Base-by-base conservation (phyloP, 2,329 filamentous ascomycete genomes). In the Scolecobasidium constrictum region DNA sequence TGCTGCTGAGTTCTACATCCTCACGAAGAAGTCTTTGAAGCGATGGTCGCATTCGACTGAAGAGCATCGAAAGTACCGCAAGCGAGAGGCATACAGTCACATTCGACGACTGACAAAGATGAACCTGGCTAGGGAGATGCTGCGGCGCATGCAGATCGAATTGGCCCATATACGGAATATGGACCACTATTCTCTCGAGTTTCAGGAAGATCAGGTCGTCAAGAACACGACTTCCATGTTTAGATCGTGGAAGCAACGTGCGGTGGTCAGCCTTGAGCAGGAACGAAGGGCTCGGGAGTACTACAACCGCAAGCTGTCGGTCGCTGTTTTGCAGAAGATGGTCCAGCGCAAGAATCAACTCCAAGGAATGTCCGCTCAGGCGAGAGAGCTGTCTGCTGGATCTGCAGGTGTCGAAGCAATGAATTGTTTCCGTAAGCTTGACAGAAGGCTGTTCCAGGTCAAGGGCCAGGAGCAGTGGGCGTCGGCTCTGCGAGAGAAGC, bases 1-100 rank as follows among this genome's bases (percentile, higher is more conserved):
- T n/a, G 67, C 73, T 53, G 74, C 73, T 18, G 59, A 64, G 9
- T 78, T 71, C 49, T 79, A 75, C 52, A 71, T 74, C 28, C 52
- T 72, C n/a, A 60, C 66, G 34, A 75, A 62, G 5, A 62, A 59
- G 34, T 58, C 63, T 2, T 49, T 78, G 40, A 73, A 68, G 48
- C 54, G 56, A 12, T 78, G 74, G 75, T 65, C 63, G 17, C 58
- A 62, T 31, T 66, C 68, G 16, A 70, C 69, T 2, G 55, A 66
- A 34, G 61, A 73, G 43, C 64, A 69, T 13, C 63, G 71, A 22
- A 69, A 73, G 46, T 62, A 63, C 48, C 68, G 72, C 17, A 66
- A 73, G 21, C 67, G 74, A 39, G 68, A 75, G 31, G 67, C 71
- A 0, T 80, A 80, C 56, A 63, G 66, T 2, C 65, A 66, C 17